Base-by-base conservation (phyloP, 768 basidiomycete genomes). In the Russula foetens region DNA sequence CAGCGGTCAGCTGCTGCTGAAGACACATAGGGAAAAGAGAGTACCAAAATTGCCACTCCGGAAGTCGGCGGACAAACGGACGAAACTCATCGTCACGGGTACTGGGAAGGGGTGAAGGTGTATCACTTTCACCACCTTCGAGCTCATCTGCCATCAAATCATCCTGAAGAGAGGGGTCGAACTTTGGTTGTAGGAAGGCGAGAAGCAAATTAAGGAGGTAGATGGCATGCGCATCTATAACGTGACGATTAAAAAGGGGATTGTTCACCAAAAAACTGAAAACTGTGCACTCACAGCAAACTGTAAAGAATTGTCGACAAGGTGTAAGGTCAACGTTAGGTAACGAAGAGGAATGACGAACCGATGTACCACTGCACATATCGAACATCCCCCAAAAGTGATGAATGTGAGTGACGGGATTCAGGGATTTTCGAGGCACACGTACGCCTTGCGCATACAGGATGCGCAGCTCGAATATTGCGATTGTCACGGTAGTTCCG, bases 21-120 rank as follows among this genome's bases (percentile, higher is more conserved):
- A n/a, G 45, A 59, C 21, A 39, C 53, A n/a, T 31, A 26, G 47
- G 9, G 54, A 8, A 38, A 17, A 33, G 26, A 6, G 73, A 80
- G 66, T 66, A 91, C 92, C 93, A 96, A 73, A 95, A 95, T 71
- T 95, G 90, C 91, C 93, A 96, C 75, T 96, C 93, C 35, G 97
- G 97, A 63, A 99, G 75, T 58, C 97, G 79, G 66, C 97, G 79
- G 59, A 99, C 94, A 72, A 99, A 99, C 6, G 97, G 97, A 62
- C 95, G 78, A 75, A 99, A 98, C 69, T 99, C 97, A 64, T 98
- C 97, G 69, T 99, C 96, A 52, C 84, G 75, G 75, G 84, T 67
- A 15, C 76, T 77, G 12, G 89, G 90, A 26, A 90, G 79, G 1
- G 85, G 79, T 41, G 76, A 74, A 4, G 78, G 79, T 5, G 77